Base-by-base conservation (phyloP, 2,329 filamentous ascomycete genomes). In the Onygenales sp. region DNA sequence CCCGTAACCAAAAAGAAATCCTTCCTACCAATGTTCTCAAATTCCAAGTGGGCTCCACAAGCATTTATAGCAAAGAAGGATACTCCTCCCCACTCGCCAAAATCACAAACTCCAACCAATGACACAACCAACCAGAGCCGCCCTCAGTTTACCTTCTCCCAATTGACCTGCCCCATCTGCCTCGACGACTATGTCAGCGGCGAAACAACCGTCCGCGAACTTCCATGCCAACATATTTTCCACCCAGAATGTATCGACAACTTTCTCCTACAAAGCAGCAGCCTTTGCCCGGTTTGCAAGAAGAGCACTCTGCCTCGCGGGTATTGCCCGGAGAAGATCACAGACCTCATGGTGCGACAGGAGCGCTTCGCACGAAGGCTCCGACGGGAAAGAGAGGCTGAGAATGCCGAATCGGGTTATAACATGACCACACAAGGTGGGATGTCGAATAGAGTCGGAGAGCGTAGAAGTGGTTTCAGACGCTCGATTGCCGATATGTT, bases 221-320 rank as follows among this genome's bases (percentile, higher is more conserved):
- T 97, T 2, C 83, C 88, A 0, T 98, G 93, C 62, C 84, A 86
- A 0, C 93, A 98, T 66, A 92, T 97, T 53, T 98, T 91, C 69
- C 92, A 98, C 60, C 86, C 88, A 0, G 85, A 87, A 58, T 98
- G 93, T 64, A 91, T 97, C 58, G 91, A 97, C 64, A 80, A 84
- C 21, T 95, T 93, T 62, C 75, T 97, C 10, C 77, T 79, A 43
- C 78, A 83, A 52, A 85, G 86, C 64, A 94, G 87, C 65, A 94
- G 88, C 14, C 77, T 96, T 2, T 98, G 93, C 63, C 92, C 93
- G 0, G 76, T 95, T 61, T 98, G 93, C 75, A 96, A 95, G 67
- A 81, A 85, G 56, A 87, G 81, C 49, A 88, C 91, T 62, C 72
- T 96, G 1, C 90, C 91, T 6, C 62, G 61, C 73, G 88, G 76